Conservation (phyloP, 345 rosid species). For the Bruguiera parviflora region DNA sequence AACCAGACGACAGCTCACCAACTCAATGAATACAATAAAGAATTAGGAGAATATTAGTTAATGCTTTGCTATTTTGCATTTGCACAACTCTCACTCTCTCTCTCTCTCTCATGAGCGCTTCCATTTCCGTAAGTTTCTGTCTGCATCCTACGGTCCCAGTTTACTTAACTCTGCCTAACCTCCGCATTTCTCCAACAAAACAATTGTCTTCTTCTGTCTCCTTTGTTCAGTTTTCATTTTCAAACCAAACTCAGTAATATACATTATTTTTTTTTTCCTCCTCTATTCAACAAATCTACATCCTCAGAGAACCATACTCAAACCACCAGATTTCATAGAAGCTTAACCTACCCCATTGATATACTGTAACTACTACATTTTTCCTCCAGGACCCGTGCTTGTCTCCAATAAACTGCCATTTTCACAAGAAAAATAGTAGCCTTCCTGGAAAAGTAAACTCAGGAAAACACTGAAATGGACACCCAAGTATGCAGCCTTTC, state of each 20-base stretch:
- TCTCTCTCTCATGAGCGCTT: background rate
- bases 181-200: background rate
- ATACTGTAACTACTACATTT: background rate
- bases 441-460: background rate
- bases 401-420: background rate
- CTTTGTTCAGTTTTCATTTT: background rate
- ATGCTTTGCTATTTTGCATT: too few relatives aligned
- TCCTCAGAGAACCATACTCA: background rate
- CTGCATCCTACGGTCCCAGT: background rate
- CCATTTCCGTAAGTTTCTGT: background rate
- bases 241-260: background rate
- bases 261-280: background rate
- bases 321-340: background rate
- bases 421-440: background rate
- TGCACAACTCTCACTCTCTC: too few relatives aligned
- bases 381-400: background rate
- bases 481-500: background rate
- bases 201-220: background rate
- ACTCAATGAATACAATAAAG: too few relatives aligned
- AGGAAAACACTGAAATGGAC: conserved; percentile 2
- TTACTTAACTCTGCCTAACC: background rate
- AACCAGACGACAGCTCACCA: too few relatives aligned
- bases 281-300: background rate
- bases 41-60: too few relatives aligned
- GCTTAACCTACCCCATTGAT: background rate